phyloP scores from a whole-genome alignment of 208 protist species.

The Crithidia thermophila region DNA sequence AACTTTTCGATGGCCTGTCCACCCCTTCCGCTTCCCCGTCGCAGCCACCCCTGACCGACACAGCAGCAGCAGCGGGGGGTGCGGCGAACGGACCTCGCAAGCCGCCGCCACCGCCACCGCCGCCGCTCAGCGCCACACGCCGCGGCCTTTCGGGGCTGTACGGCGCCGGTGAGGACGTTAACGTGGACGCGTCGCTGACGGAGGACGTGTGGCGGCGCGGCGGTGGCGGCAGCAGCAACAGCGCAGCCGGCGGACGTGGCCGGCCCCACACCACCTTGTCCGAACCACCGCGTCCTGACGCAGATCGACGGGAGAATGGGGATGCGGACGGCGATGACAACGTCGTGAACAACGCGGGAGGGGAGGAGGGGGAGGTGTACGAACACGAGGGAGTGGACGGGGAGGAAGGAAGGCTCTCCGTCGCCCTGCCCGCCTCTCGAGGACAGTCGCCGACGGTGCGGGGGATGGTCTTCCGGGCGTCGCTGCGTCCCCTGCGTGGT shows the following conservation, averaged over 20 bases:
- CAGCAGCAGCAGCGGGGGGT: neutral
- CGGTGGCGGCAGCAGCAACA: neutral
- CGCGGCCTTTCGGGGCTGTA: neutral
- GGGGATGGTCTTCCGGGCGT: constrained; percentile 29
- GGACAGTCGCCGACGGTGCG: neutral
- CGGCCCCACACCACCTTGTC: neutral
- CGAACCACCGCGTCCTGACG: no score
- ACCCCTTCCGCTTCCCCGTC: constrained; percentile 7
- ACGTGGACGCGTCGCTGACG: constrained; percentile 1
- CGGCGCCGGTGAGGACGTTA: constrained; percentile 7
- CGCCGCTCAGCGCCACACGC: neutral
- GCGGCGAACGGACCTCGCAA: neutral
- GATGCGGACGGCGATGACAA: neutral
- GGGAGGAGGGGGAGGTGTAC: neutral
- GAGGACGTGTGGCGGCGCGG: neutral
- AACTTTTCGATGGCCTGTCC: neutral
- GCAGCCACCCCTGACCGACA: neutral
- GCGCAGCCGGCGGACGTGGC: neutral
- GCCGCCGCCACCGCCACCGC: neutral
- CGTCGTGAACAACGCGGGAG: neutral
- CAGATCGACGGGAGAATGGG: no score
- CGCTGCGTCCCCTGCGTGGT: constrained; percentile 37
- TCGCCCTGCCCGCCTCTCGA: neutral
- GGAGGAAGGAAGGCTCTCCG: neutral
- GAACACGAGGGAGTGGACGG: neutral